Conservation (phyloP, 177 flowering plant species). For the Telopea speciosissima region DNA sequence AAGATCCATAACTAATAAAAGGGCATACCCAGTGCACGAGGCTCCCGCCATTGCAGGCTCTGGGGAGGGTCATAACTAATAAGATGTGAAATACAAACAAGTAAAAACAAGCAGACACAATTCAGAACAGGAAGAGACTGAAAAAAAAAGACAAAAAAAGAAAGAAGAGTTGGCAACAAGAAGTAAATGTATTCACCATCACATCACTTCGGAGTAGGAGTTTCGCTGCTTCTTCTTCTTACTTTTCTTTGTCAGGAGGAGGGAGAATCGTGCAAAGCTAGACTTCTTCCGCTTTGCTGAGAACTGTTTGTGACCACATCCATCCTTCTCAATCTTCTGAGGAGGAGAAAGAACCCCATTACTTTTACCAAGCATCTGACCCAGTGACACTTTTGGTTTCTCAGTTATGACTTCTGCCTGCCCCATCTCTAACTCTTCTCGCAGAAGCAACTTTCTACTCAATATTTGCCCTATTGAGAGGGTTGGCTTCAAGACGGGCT, state of each 20-base stretch:
- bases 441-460: slow-evolving; percentile 65
- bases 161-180: too few relatives aligned
- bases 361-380: slow-evolving; percentile 69
- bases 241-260: slow-evolving; percentile 48
- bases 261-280: slow-evolving; percentile 58
- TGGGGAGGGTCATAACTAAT: too few relatives aligned
- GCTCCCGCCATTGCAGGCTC: too few relatives aligned
- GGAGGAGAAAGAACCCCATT: slow-evolving; percentile 24
- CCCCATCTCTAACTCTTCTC: slow-evolving; percentile 50
- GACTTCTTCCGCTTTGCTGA: slow-evolving; percentile 77
- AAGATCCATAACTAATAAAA: not conserved
- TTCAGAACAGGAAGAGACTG: not conserved
- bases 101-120: not conserved
- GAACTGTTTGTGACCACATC: slow-evolving; percentile 29
- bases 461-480: slow-evolving; percentile 88
- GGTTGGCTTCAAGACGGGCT: slow-evolving; percentile 54
- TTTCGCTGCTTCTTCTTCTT: slow-evolving; percentile 62
- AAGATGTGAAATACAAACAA: not conserved
- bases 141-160: too few relatives aligned
- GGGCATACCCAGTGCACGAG: too few relatives aligned
- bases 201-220: not conserved
- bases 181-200: not conserved
- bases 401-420: slow-evolving; percentile 16
- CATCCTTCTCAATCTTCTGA: slow-evolving; percentile 33
- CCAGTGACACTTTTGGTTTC: slow-evolving; percentile 59